Evolutionary conservation across 176 grass and related monocot genomes (phyloP), one percentile per base, ranked within the genome.

Genomic region (Oryza longistaminata): DNA sequence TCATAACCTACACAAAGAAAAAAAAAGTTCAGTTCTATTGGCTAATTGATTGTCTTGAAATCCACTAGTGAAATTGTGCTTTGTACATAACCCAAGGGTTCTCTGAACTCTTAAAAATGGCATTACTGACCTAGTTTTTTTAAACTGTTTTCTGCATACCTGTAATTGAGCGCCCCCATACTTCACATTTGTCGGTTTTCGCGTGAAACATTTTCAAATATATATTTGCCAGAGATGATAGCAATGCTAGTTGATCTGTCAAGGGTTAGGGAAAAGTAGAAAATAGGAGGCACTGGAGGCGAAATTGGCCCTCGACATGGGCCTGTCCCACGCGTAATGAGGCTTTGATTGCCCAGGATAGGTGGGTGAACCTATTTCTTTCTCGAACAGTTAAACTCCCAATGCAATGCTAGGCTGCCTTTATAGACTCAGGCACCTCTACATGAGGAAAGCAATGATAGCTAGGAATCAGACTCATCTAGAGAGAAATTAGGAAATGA

Each of bases 211-310:
- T 72, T 80, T 62, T 74, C 40, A 68, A 39, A 19, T 68, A 79
- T 68, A 44, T 72, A 55, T 60, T 88, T 21, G 12, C 66, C 61
- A 68, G 70, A 65, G 33, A 84, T 80, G 46, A 55, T 70, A 66
- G 67, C 44, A 35, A 10, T n/a, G 6, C 46, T 33, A 22, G 37
- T 14, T 33, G 3, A n/a, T 61, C 7, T 61, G 55, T 21, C 21
- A 22, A 61, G 55, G 55, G 19, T 21, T 61, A 22, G 55, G 17
- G 6, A 61, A 55, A 22, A 61, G 55, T 22, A 61, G 21, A 61
- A 61, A 61, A 61, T 61, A 61, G 55, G 21, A 61, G 55, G 21
- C 55, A 61, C 21, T 40, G 2, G 55, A 61, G 55, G 55, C 7
- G 21, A 61, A n/a, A 61, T 61, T 61, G 17, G 1, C 21, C 55